These are phyloP conservation scores for Pachyrhizus erosus DNA, from an alignment of 306 rosid species.

Conservation along the genomic window DNA sequence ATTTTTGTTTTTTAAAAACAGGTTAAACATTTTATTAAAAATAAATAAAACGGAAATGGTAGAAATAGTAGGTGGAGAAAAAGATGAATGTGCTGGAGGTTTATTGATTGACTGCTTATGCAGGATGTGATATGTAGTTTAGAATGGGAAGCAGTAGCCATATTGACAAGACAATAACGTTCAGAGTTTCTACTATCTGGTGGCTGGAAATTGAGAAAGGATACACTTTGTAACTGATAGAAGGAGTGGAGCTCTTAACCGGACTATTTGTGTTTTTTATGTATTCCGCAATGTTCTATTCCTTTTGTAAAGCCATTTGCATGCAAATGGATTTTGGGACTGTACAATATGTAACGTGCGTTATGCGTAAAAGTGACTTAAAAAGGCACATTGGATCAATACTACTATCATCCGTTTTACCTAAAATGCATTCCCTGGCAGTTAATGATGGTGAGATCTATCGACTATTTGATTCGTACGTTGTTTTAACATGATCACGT, in stretches of 20 bases:
- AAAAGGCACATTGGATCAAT: not conserved
- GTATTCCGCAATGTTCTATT: constrained; percentile 21
- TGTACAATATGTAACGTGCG: constrained; percentile 26
- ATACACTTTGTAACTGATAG: constrained; percentile 19
- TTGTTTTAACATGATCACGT: not conserved
- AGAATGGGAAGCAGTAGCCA: constrained; percentile 95
- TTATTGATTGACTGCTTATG: constrained; percentile 36
- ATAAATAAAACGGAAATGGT: not conserved
- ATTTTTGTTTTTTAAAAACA: not conserved
- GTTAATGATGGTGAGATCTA: not conserved
- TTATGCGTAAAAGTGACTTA: constrained; percentile 21
- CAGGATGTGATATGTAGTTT: constrained; percentile 91
- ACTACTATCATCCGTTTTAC: not conserved
- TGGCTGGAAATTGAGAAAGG: constrained; percentile 27
- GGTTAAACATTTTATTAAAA: not conserved
- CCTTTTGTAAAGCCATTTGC: constrained; percentile 40
- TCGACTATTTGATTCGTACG: not conserved
- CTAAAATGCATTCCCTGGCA: not conserved
- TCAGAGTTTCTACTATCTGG: constrained; percentile 8
- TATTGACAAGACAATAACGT: constrained; percentile 65
- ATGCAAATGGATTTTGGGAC: constrained; percentile 34
- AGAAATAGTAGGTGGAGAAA: not conserved
- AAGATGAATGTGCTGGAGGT: constrained; percentile 29
- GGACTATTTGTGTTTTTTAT: constrained; percentile 12
- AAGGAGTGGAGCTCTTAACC: constrained; percentile 33